A percentile compares a stretch with the other conserved stretches of the same genome.
These are phyloP conservation scores for Calocybe cyanea DNA, from an alignment of 768 basidiomycete species.

Conservation along the genomic window DNA sequence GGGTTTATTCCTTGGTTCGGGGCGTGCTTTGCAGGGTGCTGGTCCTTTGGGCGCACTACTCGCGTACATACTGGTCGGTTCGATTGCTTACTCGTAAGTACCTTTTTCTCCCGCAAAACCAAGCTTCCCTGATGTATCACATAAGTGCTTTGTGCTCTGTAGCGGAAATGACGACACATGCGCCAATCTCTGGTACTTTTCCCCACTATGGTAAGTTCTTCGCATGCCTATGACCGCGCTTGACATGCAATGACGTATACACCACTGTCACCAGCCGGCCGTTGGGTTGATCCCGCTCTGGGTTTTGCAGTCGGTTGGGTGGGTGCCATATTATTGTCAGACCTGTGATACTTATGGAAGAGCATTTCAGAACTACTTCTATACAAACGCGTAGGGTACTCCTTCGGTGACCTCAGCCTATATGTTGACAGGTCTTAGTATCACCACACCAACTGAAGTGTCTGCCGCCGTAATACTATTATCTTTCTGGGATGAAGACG, in stretches of 20 bases:
- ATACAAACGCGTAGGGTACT: conserved; percentile 33
- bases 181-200: conserved; percentile 76
- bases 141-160: conserved; percentile 57
- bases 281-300: conserved; percentile 57
- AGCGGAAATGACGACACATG: conserved; percentile 79
- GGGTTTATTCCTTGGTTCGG: conserved; percentile 71
- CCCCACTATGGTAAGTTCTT: conserved; percentile 54
- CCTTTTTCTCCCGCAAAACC: neutral
- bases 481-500: conserved; percentile 67
- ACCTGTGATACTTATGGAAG: neutral
- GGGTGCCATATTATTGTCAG: conserved; percentile 12
- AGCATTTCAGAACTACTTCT: conserved; percentile 37
- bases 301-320: conserved; percentile 59
- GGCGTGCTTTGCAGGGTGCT: conserved; percentile 51
- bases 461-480: conserved; percentile 68
- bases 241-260: neutral
- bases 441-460: conserved; percentile 70
- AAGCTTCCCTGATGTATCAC: neutral
- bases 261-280: conserved; percentile 32
- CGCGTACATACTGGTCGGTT: conserved; percentile 61
- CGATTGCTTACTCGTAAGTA: conserved; percentile 60
- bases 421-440: conserved; percentile 26
- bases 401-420: neutral
- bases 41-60: conserved; percentile 68
- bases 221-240: neutral